phyloP scores from a whole-genome alignment of 768 basidiomycete genomes.

The Pleurotus eryngii region DNA sequence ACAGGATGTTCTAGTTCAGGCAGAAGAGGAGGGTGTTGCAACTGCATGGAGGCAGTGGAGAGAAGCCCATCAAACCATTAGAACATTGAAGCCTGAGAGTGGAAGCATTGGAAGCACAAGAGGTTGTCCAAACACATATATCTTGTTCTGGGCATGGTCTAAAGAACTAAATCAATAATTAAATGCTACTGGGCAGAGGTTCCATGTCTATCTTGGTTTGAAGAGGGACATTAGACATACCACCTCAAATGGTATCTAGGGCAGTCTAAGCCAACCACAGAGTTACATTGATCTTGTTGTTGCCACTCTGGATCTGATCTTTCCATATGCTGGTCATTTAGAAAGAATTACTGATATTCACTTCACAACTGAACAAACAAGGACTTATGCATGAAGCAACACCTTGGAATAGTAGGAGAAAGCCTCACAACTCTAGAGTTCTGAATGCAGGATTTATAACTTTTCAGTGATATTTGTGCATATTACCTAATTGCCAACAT shows the following conservation, averaged over 20 bases:
- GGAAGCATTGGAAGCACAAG: slow-evolving; percentile 20
- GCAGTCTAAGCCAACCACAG: slow-evolving; percentile 29
- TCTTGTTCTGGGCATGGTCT: slow-evolving; percentile 18
- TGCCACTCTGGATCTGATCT: slow-evolving; percentile 17
- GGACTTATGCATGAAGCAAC: slow-evolving; percentile 20
- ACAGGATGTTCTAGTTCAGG: slow-evolving; percentile 14
- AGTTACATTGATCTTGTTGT: slow-evolving; percentile 22
- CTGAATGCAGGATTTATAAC: slow-evolving; percentile 26
- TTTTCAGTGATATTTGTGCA: slow-evolving; percentile 26
- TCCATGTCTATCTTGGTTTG: neutral
- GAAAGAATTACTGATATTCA: neutral
- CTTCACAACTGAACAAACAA: neutral
- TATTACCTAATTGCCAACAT: slow-evolving; percentile 9
- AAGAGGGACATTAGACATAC: slow-evolving; percentile 14
- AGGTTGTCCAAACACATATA: slow-evolving; percentile 19
- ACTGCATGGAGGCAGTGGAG: slow-evolving; percentile 10
- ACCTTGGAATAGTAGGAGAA: slow-evolving; percentile 22
- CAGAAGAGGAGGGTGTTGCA: neutral
- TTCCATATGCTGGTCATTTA: slow-evolving; percentile 24
- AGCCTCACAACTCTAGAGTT: slow-evolving; percentile 12
- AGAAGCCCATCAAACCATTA: neutral
- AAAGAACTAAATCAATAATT: slow-evolving; percentile 30
- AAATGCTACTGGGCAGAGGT: slow-evolving; percentile 29
- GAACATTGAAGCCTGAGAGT: slow-evolving; percentile 16
- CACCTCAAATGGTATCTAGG: slow-evolving; percentile 34